These are phyloP conservation scores for Thielaviopsis populi DNA, from an alignment of 2,329 filamentous ascomycete genomes.

Conservation along the genomic window DNA sequence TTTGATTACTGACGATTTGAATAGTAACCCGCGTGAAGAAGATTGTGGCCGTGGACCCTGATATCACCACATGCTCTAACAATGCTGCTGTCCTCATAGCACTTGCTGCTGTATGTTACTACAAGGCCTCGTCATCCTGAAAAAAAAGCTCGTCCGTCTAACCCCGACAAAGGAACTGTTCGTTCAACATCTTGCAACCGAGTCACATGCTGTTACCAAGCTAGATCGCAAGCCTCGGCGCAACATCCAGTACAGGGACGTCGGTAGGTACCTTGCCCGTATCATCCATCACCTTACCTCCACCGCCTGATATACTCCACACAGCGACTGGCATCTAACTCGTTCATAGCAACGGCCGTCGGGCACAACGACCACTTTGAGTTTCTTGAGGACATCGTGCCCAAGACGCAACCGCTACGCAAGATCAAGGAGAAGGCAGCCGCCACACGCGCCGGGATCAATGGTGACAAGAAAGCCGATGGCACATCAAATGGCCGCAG, in stretches of 20 bases:
- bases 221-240: conserved; percentile 81
- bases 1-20: conserved; percentile 13
- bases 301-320: not conserved
- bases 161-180: conserved; percentile 63
- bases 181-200: conserved; percentile 75
- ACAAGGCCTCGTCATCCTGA: conserved; percentile 5
- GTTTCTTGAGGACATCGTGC: conserved; percentile 82
- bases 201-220: conserved; percentile 77
- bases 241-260: conserved; percentile 91
- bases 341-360: conserved; percentile 56
- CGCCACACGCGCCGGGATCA: conserved; percentile 34
- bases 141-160: conserved; percentile 7
- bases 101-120: conserved; percentile 55
- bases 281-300: not conserved
- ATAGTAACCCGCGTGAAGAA: conserved; percentile 89
- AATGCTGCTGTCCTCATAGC: conserved; percentile 91
- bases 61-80: conserved; percentile 74
- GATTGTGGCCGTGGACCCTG: conserved; percentile 77
- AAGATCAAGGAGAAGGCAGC: conserved; percentile 53
- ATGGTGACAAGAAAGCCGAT: conserved; percentile 25
- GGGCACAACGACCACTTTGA: conserved; percentile 84
- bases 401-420: conserved; percentile 69
- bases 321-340: not conserved
- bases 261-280: conserved; percentile 40
- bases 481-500: conserved; percentile 11